Evolutionary conservation across 495 filamentous ascomycete species (phyloP), one percentile per base, ranked within the genome.

Genomic region (Poronia punctata): DNA sequence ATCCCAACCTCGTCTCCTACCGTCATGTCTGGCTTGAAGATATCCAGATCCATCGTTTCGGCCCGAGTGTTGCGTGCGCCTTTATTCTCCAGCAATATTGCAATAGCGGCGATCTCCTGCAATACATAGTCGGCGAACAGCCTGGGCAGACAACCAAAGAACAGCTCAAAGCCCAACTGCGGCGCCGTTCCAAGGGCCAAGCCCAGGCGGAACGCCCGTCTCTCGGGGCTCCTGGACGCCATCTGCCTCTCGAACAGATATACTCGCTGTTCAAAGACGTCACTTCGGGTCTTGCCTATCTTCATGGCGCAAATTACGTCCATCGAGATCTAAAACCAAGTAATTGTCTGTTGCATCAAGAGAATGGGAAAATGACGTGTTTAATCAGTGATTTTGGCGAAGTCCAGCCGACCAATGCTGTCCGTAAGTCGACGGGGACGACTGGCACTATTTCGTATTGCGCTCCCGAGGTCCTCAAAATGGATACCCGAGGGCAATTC

Each of bases 21-120:
- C 82, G 89, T 5, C 90, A 94, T 62, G 89, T 95, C 21, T 98
- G 92, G 92, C 75, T 98, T 14, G 90, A 98, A 59, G 81, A 95
- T 57, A 78, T 84, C 35, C 78, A 86, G 50, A 74, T 89, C 15
- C 89, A 75, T 46, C 68, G 73, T 2, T 98, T 97, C 54, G 84
- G 87, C 3, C 92, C 93, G 1, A 92, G 80, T 51, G 88, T 97
- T 1, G 86, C 88, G 5, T 96, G 89, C 50, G 88, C 88, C 12
- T 98, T 95, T 54, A 98, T 98, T 31, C 76, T 98, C 3, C 92
- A 98, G 53, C 88, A 98, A 56, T 97, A 94, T 51, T 98, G 92
- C 68, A 95, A 97, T 57, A 72, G 78, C 7, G 92, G 92, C n/a
- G 92, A 97, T 59, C 70, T 98, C 4, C 80, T 93, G 36, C 74